Evolutionary conservation across 1,284 basidiomycete species (phyloP).

Genomic region (Apiotrichum veenhuisii): DNA sequence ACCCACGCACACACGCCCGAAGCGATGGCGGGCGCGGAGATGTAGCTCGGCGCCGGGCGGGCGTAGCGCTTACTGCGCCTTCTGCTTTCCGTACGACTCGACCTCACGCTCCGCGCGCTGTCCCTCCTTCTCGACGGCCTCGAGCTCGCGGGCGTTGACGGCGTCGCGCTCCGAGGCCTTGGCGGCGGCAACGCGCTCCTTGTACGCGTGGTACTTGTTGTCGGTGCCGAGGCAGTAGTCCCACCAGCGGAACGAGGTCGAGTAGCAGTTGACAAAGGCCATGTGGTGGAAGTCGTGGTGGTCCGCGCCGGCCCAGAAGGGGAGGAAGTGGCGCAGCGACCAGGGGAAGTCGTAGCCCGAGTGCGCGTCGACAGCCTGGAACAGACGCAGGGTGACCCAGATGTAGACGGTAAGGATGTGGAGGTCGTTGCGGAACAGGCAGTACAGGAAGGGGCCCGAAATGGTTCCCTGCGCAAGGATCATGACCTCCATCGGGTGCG

Average conservation of each 20-base stretch:
- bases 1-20: too few relatives aligned
- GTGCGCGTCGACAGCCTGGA: constrained; percentile 97
- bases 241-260: constrained; percentile 89
- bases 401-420: constrained; percentile 86
- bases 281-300: constrained; percentile 93
- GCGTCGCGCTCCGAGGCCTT: constrained; percentile 53
- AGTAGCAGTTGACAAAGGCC: constrained; percentile 61
- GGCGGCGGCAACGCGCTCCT: constrained; percentile 57
- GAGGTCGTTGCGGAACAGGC: constrained; percentile 53
- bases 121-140: constrained; percentile 65
- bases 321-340: constrained; percentile 91
- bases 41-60: neutral
- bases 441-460: constrained; percentile 80
- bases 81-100: constrained; percentile 17
- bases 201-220: constrained; percentile 71
- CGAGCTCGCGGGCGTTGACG: constrained; percentile 52
- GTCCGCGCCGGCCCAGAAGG: constrained; percentile 98
- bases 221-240: constrained; percentile 83
- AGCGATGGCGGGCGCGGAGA: too few relatives aligned
- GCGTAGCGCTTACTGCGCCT: neutral
- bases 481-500: constrained; percentile 89
- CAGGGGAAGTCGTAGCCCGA: constrained; percentile 97
- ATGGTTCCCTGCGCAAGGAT: constrained; percentile 84
- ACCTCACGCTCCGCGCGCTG: constrained; percentile 65
- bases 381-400: constrained; percentile 87